Evolutionary conservation across 78 protist genomes (phyloP), one percentile per base, ranked within the genome.

Genomic region (Polysphondylium violaceum): DNA sequence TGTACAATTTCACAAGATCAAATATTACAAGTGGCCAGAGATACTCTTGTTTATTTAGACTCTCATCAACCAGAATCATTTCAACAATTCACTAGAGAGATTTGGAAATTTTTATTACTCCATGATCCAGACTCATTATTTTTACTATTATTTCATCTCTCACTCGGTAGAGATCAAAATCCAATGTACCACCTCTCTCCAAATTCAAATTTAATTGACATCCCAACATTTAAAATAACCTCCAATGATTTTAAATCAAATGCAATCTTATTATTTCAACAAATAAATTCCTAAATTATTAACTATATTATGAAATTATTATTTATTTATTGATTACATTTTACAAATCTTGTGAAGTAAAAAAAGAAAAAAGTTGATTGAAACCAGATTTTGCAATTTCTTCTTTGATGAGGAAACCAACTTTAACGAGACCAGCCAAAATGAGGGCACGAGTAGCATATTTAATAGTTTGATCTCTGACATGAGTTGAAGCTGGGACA

Each of bases 121-220:
- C 27, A 51, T 33, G 88, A 78, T 51, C 50, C 73, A 17, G 88
- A 78, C 25, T 36, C 88, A 17, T 61, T 78, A 35, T 78, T 74
- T 74, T 51, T 78, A 35, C 19, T 78, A 16, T 44, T 78, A 23
- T 78, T 65, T 51, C 47, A 78, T 51, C 60, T 78, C 6, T 78
- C 88, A 21, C n/a, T n/a, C n/a, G 47, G 33, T 63, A 65, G 65
- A 72, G 44, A n/a, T n/a, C 27, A 33, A 23, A 27, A 50, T 50
- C 47, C 8, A 21, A 16, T 38, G 17, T 65, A 38, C 40, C 73
- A 65, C 8, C 16, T 60, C 41, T 40, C 19, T 1, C 21, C 64
- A 25, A 64, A 3, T 25, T 19, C 21, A 31, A 31, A 1, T 60
- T 60, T 31, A 60, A 31, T 29, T 59, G 55, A 44, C 33, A 65